A percentile compares a stretch with the other conserved stretches of the same genome.
phyloP scores from a whole-genome alignment of 83 land plant species.

The Isoetes engelmannii region DNA sequence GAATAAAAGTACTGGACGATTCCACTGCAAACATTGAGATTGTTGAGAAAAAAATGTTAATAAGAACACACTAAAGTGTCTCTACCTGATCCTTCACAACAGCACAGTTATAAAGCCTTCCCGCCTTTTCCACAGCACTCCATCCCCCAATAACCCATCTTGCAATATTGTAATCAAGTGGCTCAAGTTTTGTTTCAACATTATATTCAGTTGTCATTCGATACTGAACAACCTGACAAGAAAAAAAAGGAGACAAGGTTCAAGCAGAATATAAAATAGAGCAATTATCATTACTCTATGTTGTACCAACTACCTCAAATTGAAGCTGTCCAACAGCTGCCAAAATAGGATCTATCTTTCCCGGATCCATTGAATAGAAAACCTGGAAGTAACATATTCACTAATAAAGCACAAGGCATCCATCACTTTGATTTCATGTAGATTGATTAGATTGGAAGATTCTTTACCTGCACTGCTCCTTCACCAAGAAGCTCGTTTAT shows the following conservation, averaged over 20 bases:
- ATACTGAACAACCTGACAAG: constrained; percentile 40
- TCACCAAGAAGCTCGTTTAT: constrained; percentile 42
- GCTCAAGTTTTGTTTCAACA: constrained; percentile 45
- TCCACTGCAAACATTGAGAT: constrained; percentile 32
- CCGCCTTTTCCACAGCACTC: constrained; percentile 43
- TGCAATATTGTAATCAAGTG: constrained; percentile 42
- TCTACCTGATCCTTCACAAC: constrained; percentile 41
- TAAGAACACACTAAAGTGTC: not conserved
- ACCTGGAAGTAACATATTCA: constrained; percentile 26
- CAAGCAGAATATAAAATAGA: not conserved
- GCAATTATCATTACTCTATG: not conserved
- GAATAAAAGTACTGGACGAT: constrained; percentile 44
- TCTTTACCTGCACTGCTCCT: constrained; percentile 47
- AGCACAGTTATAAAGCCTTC: constrained; percentile 42
- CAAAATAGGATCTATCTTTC: constrained; percentile 44
- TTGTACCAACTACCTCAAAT: constrained; percentile 32
- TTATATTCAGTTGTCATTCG: constrained; percentile 45
- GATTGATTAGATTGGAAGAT: not conserved
- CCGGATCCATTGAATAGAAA: constrained; percentile 38
- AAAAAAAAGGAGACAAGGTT: not conserved
- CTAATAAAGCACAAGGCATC: not conserved
- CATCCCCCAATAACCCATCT: constrained; percentile 51
- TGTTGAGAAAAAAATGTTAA: not conserved
- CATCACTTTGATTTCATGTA: not conserved
- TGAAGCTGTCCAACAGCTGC: constrained; percentile 56